Percentiles rank a stretch among this genome's conserved stretches.
phyloP scores from a whole-genome alignment of 2,329 filamentous ascomycete species.

The Fusarium foetens region DNA sequence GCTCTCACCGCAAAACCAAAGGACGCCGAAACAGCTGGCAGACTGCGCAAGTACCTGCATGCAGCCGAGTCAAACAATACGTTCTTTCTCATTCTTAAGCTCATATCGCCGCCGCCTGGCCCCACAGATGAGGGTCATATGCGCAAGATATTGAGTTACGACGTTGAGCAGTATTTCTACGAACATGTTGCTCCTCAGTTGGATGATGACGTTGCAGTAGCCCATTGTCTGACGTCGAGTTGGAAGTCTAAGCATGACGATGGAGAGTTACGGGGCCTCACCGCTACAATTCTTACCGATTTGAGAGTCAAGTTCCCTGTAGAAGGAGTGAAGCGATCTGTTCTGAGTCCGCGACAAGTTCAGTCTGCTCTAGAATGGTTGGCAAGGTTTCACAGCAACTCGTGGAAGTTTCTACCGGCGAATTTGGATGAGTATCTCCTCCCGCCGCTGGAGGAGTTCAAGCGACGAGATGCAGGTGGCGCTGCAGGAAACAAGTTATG shows the following conservation, averaged over 20 bases:
- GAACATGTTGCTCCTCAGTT: conserved; percentile 63
- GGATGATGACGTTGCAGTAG: conserved; percentile 56
- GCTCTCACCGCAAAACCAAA: conserved; percentile 58
- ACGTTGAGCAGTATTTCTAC: conserved; percentile 75
- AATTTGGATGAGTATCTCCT: conserved; percentile 54
- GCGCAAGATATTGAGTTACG: conserved; percentile 73
- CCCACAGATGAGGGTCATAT: conserved; percentile 67
- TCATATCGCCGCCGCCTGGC: conserved; percentile 60
- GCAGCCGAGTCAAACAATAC: conserved; percentile 25
- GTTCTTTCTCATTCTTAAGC: conserved; percentile 65
- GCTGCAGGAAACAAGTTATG: conserved; percentile 55
- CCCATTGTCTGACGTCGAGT: conserved; percentile 61
- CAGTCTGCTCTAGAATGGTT: conserved; percentile 70
- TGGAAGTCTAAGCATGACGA: conserved; percentile 32
- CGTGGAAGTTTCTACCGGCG: conserved; percentile 53
- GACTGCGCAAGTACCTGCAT: conserved; percentile 12
- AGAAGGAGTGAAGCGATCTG: conserved; percentile 63
- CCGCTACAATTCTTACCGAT: conserved; percentile 68
- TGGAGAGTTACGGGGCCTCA: conserved; percentile 52
- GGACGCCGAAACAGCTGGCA: conserved; percentile 28
- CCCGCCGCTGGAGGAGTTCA: conserved; percentile 66
- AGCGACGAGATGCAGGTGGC: conserved; percentile 38
- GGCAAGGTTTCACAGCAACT: conserved; percentile 67
- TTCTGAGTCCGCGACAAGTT: conserved; percentile 60
- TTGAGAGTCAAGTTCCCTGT: conserved; percentile 64